These are phyloP conservation scores for Ambrosiella cleistominuta DNA, from an alignment of 2,329 filamentous ascomycete species.

Conservation along the genomic window DNA sequence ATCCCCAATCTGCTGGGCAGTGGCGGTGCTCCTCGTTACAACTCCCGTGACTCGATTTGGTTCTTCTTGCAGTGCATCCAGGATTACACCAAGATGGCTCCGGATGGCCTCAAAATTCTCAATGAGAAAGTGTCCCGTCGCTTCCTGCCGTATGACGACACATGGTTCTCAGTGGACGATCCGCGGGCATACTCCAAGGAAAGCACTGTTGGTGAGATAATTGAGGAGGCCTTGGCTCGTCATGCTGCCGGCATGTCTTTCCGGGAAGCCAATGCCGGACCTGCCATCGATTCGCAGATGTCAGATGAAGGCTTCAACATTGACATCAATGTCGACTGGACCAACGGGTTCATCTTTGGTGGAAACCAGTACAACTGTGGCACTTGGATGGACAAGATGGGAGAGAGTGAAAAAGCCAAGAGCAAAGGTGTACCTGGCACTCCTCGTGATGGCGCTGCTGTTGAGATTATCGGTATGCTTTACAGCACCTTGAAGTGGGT, in stretches of 20 bases:
- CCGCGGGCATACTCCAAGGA: slow-evolving; percentile 66
- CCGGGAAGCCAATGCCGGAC: slow-evolving; percentile 84
- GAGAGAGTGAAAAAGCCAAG: slow-evolving; percentile 78
- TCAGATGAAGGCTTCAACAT: slow-evolving; percentile 81
- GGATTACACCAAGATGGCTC: slow-evolving; percentile 71
- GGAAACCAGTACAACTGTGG: slow-evolving; percentile 91
- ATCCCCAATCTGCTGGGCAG: slow-evolving; percentile 85
- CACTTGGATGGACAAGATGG: slow-evolving; percentile 99
- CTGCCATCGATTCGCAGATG: slow-evolving; percentile 83
- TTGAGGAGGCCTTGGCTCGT: slow-evolving; percentile 83
- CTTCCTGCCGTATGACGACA: slow-evolving; percentile 90
- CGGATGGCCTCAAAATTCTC: slow-evolving; percentile 56
- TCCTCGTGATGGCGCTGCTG: slow-evolving; percentile 84
- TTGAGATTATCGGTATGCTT: slow-evolving; percentile 85
- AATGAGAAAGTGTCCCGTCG: slow-evolving; percentile 63
- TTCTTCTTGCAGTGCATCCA: slow-evolving; percentile 95
- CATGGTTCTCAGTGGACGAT: slow-evolving; percentile 75
- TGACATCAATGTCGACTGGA: slow-evolving; percentile 80
- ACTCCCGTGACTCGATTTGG: slow-evolving; percentile 91
- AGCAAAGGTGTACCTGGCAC: slow-evolving; percentile 91
- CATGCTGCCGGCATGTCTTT: slow-evolving; percentile 85
- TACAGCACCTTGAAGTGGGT: slow-evolving; percentile 85
- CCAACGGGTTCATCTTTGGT: slow-evolving; percentile 77
- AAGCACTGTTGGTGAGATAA: slow-evolving; percentile 71
- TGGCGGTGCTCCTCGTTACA: slow-evolving; percentile 76